Base-by-base conservation (phyloP, 768 basidiomycete genomes). In the Trametes cinnabarina region DNA sequence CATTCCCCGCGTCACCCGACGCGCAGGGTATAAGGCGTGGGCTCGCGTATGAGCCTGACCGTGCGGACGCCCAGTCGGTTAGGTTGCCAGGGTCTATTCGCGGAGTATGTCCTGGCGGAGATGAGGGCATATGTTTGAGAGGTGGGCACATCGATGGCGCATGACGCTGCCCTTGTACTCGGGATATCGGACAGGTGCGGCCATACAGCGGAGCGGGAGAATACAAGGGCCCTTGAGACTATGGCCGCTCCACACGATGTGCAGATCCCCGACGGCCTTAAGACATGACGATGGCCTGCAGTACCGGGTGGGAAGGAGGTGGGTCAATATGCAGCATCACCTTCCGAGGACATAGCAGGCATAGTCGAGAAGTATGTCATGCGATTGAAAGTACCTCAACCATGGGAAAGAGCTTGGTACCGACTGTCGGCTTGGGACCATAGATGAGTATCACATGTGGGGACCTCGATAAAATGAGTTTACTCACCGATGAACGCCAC, bases 131-230 rank as follows among this genome's bases (percentile, higher is more conserved):
- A 47, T 22, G 42, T 30, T 22, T 22, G 58, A 26, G 32, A 22
- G 32, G 40, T 43, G 40, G 22, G 52, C 52, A 40, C 20, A 42
- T 28, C 39, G 46, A 41, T 53, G 39, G 53, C 32, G 58, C 52
- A 50, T 30, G 52, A 23, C 53, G 26, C 52, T 28, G 40, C 41
- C 58, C 51, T 60, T 59, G 58, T 59, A 54, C 52, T 60, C 46
- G 41, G 52, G 2, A 43, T 32, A 40, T 41, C 47, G 47, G 52
- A 39, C 47, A 30, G 28, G 25, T 50, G 58, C 53, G 48, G 52
- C 7, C 25, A 40, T 55, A 51, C 41, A 39, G 47, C 12, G 48
- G 22, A 19, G 34, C 41, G 58, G 39, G 19, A 40, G 35, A 50
- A 55, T 20, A 40, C 28, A 51, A 20, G 20, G 15, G 32, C 32